phyloP scores from a whole-genome alignment of 2,329 filamentous ascomycete species.

The Microdochium paspali region DNA sequence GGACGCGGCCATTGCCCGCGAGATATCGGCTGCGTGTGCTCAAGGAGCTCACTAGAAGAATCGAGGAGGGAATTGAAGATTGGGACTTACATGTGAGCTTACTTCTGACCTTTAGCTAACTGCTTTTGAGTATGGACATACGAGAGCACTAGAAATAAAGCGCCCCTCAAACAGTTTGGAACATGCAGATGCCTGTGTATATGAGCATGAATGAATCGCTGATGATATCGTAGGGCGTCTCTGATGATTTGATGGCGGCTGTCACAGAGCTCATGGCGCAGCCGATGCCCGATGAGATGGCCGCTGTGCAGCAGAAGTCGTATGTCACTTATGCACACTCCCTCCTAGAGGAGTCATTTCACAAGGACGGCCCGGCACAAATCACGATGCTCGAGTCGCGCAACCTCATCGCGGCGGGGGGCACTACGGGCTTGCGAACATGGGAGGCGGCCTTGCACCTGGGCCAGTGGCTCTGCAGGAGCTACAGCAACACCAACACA shows the following conservation, averaged over 20 bases:
- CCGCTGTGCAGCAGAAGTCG: constrained; percentile 60
- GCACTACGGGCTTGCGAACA: constrained; percentile 68
- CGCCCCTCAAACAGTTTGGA: no score
- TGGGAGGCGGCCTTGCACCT: constrained; percentile 76
- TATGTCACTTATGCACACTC: constrained; percentile 63
- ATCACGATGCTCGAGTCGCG: constrained; percentile 63
- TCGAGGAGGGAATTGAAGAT: constrained; percentile 68
- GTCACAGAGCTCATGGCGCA: constrained; percentile 57
- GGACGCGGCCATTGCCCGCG: constrained; percentile 50
- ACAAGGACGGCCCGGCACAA: constrained; percentile 5
- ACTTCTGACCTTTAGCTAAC: constrained; percentile 1
- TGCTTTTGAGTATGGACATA: not conserved
- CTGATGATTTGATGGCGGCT: constrained; percentile 65
- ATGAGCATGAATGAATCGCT: no score
- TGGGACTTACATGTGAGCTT: constrained; percentile 78
- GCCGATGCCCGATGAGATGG: constrained; percentile 53
- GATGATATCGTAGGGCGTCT: constrained; percentile 57
- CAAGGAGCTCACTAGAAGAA: constrained; percentile 59
- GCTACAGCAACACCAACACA: constrained; percentile 4
- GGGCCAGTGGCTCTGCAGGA: constrained; percentile 53
- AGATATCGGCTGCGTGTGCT: constrained; percentile 64
- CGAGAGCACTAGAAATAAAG: no score
- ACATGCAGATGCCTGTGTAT: no score
- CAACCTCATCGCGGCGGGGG: constrained; percentile 57
- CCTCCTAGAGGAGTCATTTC: constrained; percentile 10